Evolutionary conservation across 2,329 filamentous ascomycete genomes (phyloP).

Genomic region (Apiospora kogelbergensis): DNA sequence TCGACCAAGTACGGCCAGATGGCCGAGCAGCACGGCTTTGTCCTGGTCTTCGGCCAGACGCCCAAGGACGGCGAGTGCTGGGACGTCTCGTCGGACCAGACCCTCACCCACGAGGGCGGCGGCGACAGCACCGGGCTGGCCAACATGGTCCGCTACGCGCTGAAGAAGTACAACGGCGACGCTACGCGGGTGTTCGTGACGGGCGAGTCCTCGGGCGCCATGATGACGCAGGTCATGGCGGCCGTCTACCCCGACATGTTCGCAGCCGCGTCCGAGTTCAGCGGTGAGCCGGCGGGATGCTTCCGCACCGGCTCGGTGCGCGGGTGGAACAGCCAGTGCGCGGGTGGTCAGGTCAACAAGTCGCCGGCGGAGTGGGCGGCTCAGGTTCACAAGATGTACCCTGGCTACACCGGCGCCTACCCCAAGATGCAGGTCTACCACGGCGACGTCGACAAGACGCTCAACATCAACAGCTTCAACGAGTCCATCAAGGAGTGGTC

Average conservation of each 20-base stretch:
- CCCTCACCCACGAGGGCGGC: conserved; percentile 49
- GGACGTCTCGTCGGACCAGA: conserved; percentile 52
- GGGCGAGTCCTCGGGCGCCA: conserved; percentile 45
- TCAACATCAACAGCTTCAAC: conserved; percentile 28
- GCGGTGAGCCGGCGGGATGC: conserved; percentile 45
- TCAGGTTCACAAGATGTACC: conserved; percentile 40
- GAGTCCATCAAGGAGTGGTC: conserved; percentile 37
- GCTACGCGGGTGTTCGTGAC: conserved; percentile 51
- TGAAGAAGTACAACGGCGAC: conserved; percentile 51
- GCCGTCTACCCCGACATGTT: conserved; percentile 50
- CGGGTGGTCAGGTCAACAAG: conserved; percentile 42
- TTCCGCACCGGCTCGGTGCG: conserved; percentile 39
- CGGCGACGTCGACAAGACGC: conserved; percentile 31
- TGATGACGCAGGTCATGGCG: conserved; percentile 51
- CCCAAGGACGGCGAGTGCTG: conserved; percentile 55
- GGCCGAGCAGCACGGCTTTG: conserved; percentile 40
- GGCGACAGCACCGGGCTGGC: conserved; percentile 55
- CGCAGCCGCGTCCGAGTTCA: conserved; percentile 42
- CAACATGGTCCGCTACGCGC: conserved; percentile 57
- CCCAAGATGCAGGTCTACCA: conserved; percentile 34
- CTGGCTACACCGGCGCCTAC: conserved; percentile 29
- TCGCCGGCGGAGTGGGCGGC: conserved; percentile 49
- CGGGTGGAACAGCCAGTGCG: conserved; percentile 53
- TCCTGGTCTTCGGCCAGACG: conserved; percentile 55
- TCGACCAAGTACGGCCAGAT: conserved; percentile 47